phyloP scores from a whole-genome alignment of 2,329 filamentous ascomycete species.

The Penicillium digitatum region DNA sequence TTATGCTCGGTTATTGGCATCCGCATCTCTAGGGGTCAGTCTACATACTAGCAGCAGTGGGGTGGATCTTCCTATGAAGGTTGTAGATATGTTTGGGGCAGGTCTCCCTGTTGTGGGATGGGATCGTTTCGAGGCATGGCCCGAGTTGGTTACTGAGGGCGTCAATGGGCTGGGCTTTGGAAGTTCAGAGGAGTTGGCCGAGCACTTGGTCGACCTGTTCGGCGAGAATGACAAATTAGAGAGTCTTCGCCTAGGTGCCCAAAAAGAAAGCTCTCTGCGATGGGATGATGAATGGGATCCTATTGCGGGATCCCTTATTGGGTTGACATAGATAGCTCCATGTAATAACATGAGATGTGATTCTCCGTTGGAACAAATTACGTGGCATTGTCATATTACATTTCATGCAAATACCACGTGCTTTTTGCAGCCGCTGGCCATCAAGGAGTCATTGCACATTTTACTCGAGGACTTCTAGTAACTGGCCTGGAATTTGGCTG shows the following conservation, averaged over 20 bases:
- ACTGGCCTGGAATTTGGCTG: slow-evolving; percentile 32
- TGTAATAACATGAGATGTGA: neutral
- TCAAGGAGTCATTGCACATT: neutral
- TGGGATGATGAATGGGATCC: slow-evolving; percentile 95
- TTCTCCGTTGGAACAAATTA: neutral
- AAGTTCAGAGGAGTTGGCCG: slow-evolving; percentile 62
- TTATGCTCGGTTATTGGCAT: slow-evolving; percentile 78
- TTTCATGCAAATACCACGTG: neutral
- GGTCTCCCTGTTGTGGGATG: slow-evolving; percentile 88
- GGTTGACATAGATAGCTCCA: slow-evolving; percentile 29
- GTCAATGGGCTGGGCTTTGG: slow-evolving; percentile 83
- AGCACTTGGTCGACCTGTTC: slow-evolving; percentile 64
- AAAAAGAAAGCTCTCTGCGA: slow-evolving; percentile 67
- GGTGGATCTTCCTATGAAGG: slow-evolving; percentile 97
- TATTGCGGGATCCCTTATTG: slow-evolving; percentile 70
- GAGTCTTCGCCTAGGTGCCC: slow-evolving; percentile 63
- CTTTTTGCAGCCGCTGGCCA: neutral
- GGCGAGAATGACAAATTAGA: slow-evolving; percentile 54
- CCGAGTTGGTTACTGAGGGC: slow-evolving; percentile 83
- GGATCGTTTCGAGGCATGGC: slow-evolving; percentile 78
- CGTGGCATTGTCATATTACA: neutral
- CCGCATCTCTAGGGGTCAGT: slow-evolving; percentile 84
- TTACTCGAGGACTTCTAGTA: slow-evolving; percentile 4
- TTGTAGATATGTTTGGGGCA: slow-evolving; percentile 97
- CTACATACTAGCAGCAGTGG: slow-evolving; percentile 91